Percentiles rank a stretch among this genome's conserved stretches.
Conservation (phyloP, 2,329 filamentous ascomycete species). For the Alternaria conjuncta region DNA sequence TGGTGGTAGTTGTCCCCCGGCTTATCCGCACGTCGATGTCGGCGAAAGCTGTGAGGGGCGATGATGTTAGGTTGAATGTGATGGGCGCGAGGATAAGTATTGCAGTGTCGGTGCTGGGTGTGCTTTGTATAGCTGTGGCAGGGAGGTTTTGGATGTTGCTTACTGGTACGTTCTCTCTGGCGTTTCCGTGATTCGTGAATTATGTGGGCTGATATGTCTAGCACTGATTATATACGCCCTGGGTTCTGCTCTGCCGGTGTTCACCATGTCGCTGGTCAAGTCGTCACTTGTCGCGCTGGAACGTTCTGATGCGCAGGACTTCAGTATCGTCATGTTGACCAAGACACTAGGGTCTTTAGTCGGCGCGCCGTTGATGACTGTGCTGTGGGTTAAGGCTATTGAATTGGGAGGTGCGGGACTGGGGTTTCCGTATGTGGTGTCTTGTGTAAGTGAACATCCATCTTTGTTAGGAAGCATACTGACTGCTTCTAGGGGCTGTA, state of each 20-base stretch:
- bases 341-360: slow-evolving; percentile 46
- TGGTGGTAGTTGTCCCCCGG: slow-evolving; percentile 42
- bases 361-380: slow-evolving; percentile 46
- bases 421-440: slow-evolving; percentile 46
- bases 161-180: slow-evolving; percentile 21
- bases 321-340: slow-evolving; percentile 47
- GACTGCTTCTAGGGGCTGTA: slow-evolving; percentile 15
- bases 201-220: slow-evolving; percentile 11
- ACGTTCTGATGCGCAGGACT: slow-evolving; percentile 41
- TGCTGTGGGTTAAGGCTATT: slow-evolving; percentile 46
- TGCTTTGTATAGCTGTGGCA: slow-evolving; percentile 41
- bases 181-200: background rate
- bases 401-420: slow-evolving; percentile 38
- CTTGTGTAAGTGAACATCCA: slow-evolving; percentile 34
- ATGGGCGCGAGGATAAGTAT: slow-evolving; percentile 42
- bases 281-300: slow-evolving; percentile 38
- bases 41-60: slow-evolving; percentile 27
- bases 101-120: slow-evolving; percentile 42
- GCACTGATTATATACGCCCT: slow-evolving; percentile 48
- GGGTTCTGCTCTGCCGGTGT: slow-evolving; percentile 48
- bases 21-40: slow-evolving; percentile 40
- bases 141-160: slow-evolving; percentile 43
- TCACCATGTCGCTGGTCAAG: slow-evolving; percentile 48
- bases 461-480: background rate
- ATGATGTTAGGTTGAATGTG: slow-evolving; percentile 40